phyloP scores from a whole-genome alignment of 805 yeast species.

The Saturnispora serradocipensis region DNA sequence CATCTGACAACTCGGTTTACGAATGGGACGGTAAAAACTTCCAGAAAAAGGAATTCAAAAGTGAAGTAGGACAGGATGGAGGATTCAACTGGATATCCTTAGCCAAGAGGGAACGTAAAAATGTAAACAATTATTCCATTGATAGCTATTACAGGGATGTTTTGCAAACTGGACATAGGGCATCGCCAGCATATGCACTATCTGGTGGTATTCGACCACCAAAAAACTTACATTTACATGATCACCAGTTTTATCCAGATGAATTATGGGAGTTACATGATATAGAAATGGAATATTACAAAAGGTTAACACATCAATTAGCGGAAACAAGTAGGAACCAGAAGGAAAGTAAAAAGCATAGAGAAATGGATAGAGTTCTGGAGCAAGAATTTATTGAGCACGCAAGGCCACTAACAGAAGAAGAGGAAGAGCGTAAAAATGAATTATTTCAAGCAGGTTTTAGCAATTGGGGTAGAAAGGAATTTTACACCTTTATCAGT shows the following conservation, averaged over 20 bases:
- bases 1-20: constrained; percentile 55
- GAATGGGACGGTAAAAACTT: constrained; percentile 86
- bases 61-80: constrained; percentile 36
- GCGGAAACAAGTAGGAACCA: constrained; percentile 57
- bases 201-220: constrained; percentile 64
- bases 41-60: constrained; percentile 47
- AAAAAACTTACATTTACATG: constrained; percentile 70
- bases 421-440: constrained; percentile 58
- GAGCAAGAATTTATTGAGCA: constrained; percentile 67
- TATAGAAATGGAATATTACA: constrained; percentile 68
- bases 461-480: constrained; percentile 77
- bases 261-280: constrained; percentile 68
- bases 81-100: constrained; percentile 74
- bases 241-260: constrained; percentile 87
- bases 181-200: constrained; percentile 21
- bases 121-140: constrained; percentile 63
- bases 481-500: constrained; percentile 73
- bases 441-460: constrained; percentile 60
- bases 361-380: constrained; percentile 27
- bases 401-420: constrained; percentile 75
- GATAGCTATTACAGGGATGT: constrained; percentile 56
- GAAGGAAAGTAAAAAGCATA: constrained; percentile 17
- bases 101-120: constrained; percentile 70
- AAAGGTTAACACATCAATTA: constrained; percentile 54
- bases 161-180: constrained; percentile 60